Percentiles rank a stretch among this genome's conserved stretches.
phyloP scores from a whole-genome alignment of 768 basidiomycete genomes.

The Trametes coccinea region DNA sequence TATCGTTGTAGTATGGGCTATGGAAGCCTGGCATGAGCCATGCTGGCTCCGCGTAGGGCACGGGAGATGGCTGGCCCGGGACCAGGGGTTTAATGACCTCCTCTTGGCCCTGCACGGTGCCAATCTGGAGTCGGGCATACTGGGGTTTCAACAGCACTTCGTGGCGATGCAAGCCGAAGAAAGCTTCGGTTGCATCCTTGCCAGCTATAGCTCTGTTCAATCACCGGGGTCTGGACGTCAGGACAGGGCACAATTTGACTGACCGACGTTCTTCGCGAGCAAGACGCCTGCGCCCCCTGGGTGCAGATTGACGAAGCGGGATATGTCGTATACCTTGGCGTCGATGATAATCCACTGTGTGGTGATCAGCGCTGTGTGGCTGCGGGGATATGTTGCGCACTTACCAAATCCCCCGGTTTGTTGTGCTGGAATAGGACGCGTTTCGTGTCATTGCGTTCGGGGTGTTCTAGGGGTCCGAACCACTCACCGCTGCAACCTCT shows the following conservation, averaged over 20 bases:
- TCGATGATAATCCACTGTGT: conserved; percentile 80
- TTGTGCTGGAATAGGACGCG: conserved; percentile 66
- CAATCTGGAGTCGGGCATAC: conserved; percentile 69
- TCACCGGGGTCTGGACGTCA: not conserved
- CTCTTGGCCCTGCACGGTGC: conserved; percentile 57
- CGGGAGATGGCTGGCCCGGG: conserved; percentile 65
- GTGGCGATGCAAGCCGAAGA: conserved; percentile 84
- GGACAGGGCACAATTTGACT: conserved; percentile 22
- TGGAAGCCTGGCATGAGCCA: conserved; percentile 72
- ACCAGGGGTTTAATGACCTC: conserved; percentile 53
- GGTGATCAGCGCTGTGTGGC: not conserved
- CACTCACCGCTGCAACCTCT: conserved; percentile 27
- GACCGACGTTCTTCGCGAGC: conserved; percentile 64
- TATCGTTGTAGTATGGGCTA: conserved; percentile 76
- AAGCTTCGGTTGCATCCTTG: conserved; percentile 73
- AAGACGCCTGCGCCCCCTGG: conserved; percentile 84
- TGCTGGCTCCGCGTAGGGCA: conserved; percentile 86
- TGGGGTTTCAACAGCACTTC: conserved; percentile 78
- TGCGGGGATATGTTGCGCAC: conserved; percentile 17
- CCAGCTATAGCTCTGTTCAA: conserved; percentile 46
- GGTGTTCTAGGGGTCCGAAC: not conserved
- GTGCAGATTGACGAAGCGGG: conserved; percentile 80
- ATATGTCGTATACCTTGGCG: conserved; percentile 78
- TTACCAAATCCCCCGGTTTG: conserved; percentile 77
- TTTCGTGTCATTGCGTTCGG: not conserved